phyloP scores from a whole-genome alignment of 2,329 filamentous ascomycete genomes.

The Botrytis fragariae region DNA sequence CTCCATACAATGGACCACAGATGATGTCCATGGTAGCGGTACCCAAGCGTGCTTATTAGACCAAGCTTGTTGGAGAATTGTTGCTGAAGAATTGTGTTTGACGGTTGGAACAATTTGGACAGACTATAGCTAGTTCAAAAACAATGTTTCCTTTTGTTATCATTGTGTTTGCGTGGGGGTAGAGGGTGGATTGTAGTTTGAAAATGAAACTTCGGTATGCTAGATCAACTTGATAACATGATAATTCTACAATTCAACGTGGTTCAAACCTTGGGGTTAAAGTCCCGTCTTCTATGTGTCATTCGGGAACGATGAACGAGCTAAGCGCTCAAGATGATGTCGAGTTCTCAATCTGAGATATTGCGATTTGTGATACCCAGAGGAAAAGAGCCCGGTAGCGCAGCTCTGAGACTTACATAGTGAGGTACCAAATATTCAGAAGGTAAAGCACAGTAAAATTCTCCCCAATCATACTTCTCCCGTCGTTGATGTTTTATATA shows the following conservation, averaged over 20 bases:
- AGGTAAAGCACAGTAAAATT: neutral
- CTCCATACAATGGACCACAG: neutral
- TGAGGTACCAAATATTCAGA: neutral
- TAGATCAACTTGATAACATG: neutral
- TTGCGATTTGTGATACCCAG: neutral
- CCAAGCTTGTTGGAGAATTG: neutral
- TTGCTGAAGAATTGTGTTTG: neutral
- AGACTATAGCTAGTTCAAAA: neutral
- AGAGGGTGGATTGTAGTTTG: neutral
- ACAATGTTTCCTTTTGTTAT: neutral
- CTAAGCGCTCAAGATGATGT: neutral
- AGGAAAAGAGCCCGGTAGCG: neutral
- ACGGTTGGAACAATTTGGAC: neutral
- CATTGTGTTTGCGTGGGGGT: neutral
- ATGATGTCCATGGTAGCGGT: constrained; percentile 11
- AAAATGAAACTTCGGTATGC: neutral
- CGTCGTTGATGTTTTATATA: neutral
- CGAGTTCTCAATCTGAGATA: neutral
- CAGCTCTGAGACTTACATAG: neutral
- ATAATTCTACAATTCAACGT: neutral
- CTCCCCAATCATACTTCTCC: neutral
- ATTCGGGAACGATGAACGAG: neutral
- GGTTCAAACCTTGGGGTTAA: neutral
- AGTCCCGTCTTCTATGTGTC: neutral
- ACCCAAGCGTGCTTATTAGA: constrained; percentile 12